Evolutionary conservation across 1,139 yeast species (phyloP).

Genomic region (Geotrichum carabidarum): DNA sequence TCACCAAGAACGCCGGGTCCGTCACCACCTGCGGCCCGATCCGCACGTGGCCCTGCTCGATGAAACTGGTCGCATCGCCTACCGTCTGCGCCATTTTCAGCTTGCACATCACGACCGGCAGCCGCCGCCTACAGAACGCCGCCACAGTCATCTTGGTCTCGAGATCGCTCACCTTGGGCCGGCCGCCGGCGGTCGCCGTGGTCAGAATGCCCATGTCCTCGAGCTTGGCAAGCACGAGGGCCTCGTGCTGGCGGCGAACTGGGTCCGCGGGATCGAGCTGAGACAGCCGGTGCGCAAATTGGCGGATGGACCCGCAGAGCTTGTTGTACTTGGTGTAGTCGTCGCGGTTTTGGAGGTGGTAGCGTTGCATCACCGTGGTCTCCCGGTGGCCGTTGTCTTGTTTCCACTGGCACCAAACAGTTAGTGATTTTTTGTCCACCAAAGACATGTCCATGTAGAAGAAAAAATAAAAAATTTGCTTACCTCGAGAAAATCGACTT

Average conservation of each 20-base stretch:
- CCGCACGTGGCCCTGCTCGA: conserved; percentile 96
- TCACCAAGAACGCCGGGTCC: conserved; percentile 91
- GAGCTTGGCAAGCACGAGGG: conserved; percentile 74
- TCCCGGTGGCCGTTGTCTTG: conserved; percentile 94
- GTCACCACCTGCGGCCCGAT: conserved; percentile 95
- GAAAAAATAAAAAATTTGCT: conserved; percentile 12
- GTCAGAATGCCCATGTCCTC: conserved; percentile 77
- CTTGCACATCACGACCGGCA: conserved; percentile 93
- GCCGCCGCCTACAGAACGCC: conserved; percentile 84
- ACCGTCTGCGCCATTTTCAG: conserved; percentile 90
- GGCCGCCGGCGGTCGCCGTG: conserved; percentile 39
- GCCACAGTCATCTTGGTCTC: conserved; percentile 90
- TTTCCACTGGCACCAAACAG: conserved; percentile 54
- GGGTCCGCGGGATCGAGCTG: conserved; percentile 83
- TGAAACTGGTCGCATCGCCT: conserved; percentile 80
- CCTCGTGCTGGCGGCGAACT: conserved; percentile 80
- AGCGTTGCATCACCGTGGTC: conserved; percentile 89
- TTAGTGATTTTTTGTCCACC: neutral
- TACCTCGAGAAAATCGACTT: conserved; percentile 85
- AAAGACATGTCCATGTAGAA: neutral
- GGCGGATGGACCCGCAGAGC: conserved; percentile 85
- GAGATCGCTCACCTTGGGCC: conserved; percentile 85
- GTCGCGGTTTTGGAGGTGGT: conserved; percentile 88
- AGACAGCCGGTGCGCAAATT: conserved; percentile 79
- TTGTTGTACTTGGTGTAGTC: conserved; percentile 92